phyloP scores from a whole-genome alignment of 2,329 filamentous ascomycete species.

The Pseudocercospora crystallina region DNA sequence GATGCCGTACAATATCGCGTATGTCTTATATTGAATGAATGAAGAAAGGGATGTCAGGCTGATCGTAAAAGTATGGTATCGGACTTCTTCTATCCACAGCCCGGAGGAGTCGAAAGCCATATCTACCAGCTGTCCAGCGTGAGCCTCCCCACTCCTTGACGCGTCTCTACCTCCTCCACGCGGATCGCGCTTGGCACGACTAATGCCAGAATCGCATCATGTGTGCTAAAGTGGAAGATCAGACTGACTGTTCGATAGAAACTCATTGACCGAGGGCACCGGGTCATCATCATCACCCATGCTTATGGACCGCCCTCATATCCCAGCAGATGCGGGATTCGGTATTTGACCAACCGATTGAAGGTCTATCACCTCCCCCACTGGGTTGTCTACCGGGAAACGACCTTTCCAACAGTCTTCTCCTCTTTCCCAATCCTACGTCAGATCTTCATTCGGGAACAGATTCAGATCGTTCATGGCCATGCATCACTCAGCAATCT shows the following conservation, averaged over 20 bases:
- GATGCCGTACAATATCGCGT: slow-evolving; percentile 73
- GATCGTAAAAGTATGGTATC: slow-evolving; percentile 74
- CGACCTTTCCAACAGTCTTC: slow-evolving; percentile 94
- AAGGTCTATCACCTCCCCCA: slow-evolving; percentile 99
- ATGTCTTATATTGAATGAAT: slow-evolving; percentile 29
- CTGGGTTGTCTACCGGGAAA: slow-evolving; percentile 88
- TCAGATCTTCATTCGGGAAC: slow-evolving; percentile 90
- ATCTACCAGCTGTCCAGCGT: slow-evolving; percentile 93
- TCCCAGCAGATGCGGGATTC: slow-evolving; percentile 71
- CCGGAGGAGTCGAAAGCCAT: slow-evolving; percentile 92
- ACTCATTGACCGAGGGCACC: slow-evolving; percentile 94
- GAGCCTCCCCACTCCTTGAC: slow-evolving; percentile 24
- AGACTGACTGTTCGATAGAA: slow-evolving; percentile 54
- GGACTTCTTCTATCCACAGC: slow-evolving; percentile 99
- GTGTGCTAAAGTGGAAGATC: too few relatives aligned
- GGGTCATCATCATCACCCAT: slow-evolving; percentile 96
- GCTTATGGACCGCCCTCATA: slow-evolving; percentile 65
- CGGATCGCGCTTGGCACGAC: too few relatives aligned
- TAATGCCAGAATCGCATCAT: too few relatives aligned
- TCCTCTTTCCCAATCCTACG: slow-evolving; percentile 98
- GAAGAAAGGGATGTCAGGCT: background rate
- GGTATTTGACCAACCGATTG: slow-evolving; percentile 94
- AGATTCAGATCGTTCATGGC: slow-evolving; percentile 97
- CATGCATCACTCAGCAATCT: slow-evolving; percentile 90
- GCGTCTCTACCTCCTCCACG: background rate